Evolutionary conservation across 805 yeast species (phyloP), one percentile per base, ranked within the genome.

Genomic region (Scheffersomyces lignosus): DNA sequence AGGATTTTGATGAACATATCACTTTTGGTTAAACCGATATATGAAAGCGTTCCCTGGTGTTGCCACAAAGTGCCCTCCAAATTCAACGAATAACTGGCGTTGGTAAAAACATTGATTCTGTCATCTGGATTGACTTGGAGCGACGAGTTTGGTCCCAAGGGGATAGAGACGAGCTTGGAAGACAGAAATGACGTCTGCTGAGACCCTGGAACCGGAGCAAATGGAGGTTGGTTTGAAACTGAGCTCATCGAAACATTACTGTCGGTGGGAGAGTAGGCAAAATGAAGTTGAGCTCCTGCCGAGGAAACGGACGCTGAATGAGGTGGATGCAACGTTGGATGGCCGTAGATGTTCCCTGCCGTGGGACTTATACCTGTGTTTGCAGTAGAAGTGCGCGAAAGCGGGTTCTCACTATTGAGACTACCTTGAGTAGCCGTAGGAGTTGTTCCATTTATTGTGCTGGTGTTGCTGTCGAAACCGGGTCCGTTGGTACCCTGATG

Each of bases 41-140:
- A 68, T 1, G 73, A 62, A 15, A 68, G 34, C 5, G 58, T 52
- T 2, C 75, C 75, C 31, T 66, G 71, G 31, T 57, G 61, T 41
- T 67, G 73, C 62, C 71, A 59, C 16, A 43, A 41, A 2, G 58
- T 52, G 7, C 73, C 73, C 35, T 68, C 73, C 4, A 66, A 52
- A 31, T 53, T 47, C 15, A 67, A 41, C 0, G 72, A 58, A 37
- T 32, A 51, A 32, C 66, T 62, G 4, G 73, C 69, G 36, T 57
- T 54, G 15, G 61, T 41, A 31, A 66, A 65, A 0, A 58, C 38
- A n/a, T 53, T 49, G 24, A 69, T 55, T 4, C 57, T 44, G 44
- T 69, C 73, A 26, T 56, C 43, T 3, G 65, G 61, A 24, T 58
- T 51, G 24, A 69, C 51, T 32, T 58, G 55, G 18, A 69, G 47